Conservation (phyloP, 192 early-diverging fungal genomes). For the Entrophospora sp. region DNA sequence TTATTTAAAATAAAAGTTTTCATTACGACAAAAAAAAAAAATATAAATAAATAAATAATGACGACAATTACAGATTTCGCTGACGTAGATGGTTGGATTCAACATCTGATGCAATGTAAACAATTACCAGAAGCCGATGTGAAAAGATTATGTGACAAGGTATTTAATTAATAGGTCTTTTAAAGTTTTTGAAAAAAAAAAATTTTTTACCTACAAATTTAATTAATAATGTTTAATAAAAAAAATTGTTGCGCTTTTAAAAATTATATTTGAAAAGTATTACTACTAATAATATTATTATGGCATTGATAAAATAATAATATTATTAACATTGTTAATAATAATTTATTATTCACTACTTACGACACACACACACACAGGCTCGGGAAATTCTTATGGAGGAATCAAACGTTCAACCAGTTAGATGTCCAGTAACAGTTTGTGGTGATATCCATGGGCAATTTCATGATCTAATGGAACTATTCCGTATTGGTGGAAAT, state of each 20-base stretch:
- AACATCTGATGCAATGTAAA: constrained; percentile 86
- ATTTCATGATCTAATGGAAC: constrained; percentile 94
- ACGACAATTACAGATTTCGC: constrained; percentile 53
- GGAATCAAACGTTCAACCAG: constrained; percentile 97
- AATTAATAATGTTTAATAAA: no score
- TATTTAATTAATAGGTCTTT: constrained; percentile 23
- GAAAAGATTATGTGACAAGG: constrained; percentile 96
- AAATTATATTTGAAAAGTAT: no score
- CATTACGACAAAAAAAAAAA: no score
- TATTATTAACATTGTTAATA: constrained; percentile 20
- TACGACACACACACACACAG: constrained; percentile 35
- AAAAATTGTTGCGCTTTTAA: no score
- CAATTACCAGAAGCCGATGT: constrained; percentile 90
- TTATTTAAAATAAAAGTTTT: no score
- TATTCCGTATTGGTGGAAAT: constrained; percentile 94
- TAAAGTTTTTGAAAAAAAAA: no score
- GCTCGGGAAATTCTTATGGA: constrained; percentile 93
- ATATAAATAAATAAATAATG: constrained; percentile 17
- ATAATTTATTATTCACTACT: constrained; percentile 23
- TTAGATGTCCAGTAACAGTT: constrained; percentile 96
- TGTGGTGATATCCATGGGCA: constrained; percentile 99
- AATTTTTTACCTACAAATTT: no score
- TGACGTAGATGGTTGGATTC: constrained; percentile 90
- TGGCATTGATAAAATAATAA: no score
- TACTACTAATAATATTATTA: no score